Evolutionary conservation across 2,329 filamentous ascomycete species (phyloP).

Genomic region (Akanthomyces lecanii): DNA sequence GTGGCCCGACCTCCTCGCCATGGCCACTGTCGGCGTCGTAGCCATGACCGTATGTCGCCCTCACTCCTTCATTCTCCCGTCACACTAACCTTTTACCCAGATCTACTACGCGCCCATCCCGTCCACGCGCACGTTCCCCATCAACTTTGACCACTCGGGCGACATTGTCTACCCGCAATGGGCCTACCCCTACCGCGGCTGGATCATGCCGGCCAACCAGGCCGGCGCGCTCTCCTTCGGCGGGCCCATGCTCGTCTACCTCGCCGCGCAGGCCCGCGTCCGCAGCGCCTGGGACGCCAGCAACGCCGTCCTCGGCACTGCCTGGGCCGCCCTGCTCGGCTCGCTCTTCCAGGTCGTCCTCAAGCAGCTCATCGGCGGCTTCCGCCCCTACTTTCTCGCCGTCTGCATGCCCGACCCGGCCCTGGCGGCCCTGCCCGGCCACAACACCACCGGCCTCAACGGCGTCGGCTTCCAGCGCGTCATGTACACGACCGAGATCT

Average conservation of each 20-base stretch:
- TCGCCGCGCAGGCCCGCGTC: constrained; percentile 55
- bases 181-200: constrained; percentile 59
- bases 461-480: constrained; percentile 51
- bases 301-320: constrained; percentile 57
- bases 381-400: constrained; percentile 60
- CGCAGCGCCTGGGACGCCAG: constrained; percentile 56
- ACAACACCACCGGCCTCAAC: constrained; percentile 37
- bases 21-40: constrained; percentile 45
- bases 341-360: constrained; percentile 63
- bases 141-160: constrained; percentile 53
- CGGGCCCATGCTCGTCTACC: constrained; percentile 54
- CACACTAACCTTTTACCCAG: constrained; percentile 25
- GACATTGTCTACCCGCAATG: constrained; percentile 61
- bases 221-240: constrained; percentile 53
- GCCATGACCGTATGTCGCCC: constrained; percentile 27
- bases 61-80: too few species aligned
- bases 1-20: constrained; percentile 56
- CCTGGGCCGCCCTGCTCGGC: constrained; percentile 56
- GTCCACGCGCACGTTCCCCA: constrained; percentile 56
- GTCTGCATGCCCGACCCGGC: constrained; percentile 58
- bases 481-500: constrained; percentile 62
- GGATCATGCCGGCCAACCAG: constrained; percentile 57
- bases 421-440: constrained; percentile 31
- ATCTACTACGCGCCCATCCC: constrained; percentile 52
- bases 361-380: constrained; percentile 62